Conservation (phyloP, 108 stramenopile genomes). For the Pseudonitzschia multiseries region DNA sequence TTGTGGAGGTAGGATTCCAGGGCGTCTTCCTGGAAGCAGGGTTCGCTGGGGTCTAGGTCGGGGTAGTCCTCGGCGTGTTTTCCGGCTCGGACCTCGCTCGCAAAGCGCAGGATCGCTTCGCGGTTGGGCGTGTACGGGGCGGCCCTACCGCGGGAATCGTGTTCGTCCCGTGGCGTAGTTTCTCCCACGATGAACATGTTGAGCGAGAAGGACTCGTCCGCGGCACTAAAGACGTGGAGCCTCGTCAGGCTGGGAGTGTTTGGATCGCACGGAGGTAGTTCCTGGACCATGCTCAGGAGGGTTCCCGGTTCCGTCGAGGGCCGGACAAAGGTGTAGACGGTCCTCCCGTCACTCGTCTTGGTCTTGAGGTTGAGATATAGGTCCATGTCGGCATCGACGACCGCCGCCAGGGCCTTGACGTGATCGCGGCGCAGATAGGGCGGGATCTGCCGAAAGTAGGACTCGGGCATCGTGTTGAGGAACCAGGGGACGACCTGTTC, state of each 20-base stretch:
- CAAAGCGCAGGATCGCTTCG: constrained; percentile 57
- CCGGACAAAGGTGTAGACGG: constrained; percentile 83
- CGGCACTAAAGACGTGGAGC: constrained; percentile 85
- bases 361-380: constrained; percentile 78
- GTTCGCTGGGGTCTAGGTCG: constrained; percentile 37
- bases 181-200: constrained; percentile 92
- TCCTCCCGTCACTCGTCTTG: constrained; percentile 60
- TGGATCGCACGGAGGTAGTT: constrained; percentile 33
- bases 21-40: constrained; percentile 47
- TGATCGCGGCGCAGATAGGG: constrained; percentile 93
- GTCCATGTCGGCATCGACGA: constrained; percentile 77
- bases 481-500: constrained; percentile 95
- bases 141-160: not conserved
- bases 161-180: not conserved
- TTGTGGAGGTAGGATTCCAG: constrained; percentile 77
- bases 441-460: constrained; percentile 90
- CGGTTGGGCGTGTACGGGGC: not conserved
- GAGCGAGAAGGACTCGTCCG: constrained; percentile 83
- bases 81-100: constrained; percentile 55
- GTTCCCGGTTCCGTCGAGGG: constrained; percentile 82
- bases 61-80: not conserved
- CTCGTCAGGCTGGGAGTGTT: constrained; percentile 66
- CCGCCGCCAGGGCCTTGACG: constrained; percentile 92
- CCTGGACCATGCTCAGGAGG: constrained; percentile 78
- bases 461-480: constrained; percentile 89